Percentiles rank a stretch among this genome's conserved stretches.
Conservation (phyloP, 2,329 filamentous ascomycete genomes). For the Aaosphaeria pasadenensis region DNA sequence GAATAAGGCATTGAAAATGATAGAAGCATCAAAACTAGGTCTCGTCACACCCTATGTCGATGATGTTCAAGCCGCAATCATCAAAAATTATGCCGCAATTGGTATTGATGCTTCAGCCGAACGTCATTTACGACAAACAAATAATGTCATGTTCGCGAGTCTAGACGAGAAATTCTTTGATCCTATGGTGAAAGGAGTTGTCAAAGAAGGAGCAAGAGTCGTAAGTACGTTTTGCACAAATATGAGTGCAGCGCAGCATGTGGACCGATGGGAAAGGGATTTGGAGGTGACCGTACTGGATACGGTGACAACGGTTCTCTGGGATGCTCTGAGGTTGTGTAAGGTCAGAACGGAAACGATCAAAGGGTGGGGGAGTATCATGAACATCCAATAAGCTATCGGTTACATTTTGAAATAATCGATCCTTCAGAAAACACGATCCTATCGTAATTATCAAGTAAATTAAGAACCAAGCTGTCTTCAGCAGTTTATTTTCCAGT, state of each 20-base stretch:
- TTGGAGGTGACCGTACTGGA: conserved; percentile 40
- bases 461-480: too few relatives aligned
- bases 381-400: neutral
- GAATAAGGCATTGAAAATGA: conserved; percentile 31
- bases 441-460: too few relatives aligned
- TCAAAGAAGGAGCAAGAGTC: conserved; percentile 27
- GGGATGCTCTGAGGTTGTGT: conserved; percentile 38
- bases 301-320: conserved; percentile 43
- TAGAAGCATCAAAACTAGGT: conserved; percentile 27
- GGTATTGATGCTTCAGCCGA: conserved; percentile 29
- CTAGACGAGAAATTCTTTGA: conserved; percentile 30
- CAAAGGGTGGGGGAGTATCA: conserved; percentile 36
- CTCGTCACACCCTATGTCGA: conserved; percentile 44
- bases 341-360: conserved; percentile 26
- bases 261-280: conserved; percentile 37
- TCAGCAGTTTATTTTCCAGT: too few relatives aligned
- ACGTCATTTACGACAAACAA: conserved; percentile 32
- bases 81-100: conserved; percentile 31
- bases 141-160: conserved; percentile 40
- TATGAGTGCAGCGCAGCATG: conserved; percentile 39
- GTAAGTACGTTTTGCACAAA: conserved; percentile 47
- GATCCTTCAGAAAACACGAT: too few relatives aligned
- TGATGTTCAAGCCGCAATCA: conserved; percentile 40
- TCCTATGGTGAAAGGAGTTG: conserved; percentile 24
- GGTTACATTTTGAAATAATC: too few relatives aligned